Base-by-base conservation (phyloP, 768 basidiomycete species). In the Naematelia encephala region DNA sequence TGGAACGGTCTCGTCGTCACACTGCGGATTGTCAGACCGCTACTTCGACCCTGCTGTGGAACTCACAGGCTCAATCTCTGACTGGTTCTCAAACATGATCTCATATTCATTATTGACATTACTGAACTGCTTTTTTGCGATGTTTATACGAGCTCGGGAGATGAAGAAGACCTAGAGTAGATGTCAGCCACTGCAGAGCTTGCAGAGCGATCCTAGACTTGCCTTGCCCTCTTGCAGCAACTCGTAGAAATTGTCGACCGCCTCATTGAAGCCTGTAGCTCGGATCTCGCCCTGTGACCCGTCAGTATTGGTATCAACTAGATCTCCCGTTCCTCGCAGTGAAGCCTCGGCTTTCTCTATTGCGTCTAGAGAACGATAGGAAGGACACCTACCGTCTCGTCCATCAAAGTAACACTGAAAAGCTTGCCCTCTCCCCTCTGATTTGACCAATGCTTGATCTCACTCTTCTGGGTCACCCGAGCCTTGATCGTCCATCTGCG, bases 41-140 rank as follows among this genome's bases (percentile, higher is more conserved):
- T 23, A 26, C 5, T 23, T 12, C n/a, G 47, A 4, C 23, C 28
- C 5, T 26, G 52, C 16, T 34, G 55, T 28, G n/a, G 55, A 48
- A 56, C 82, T 44, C 57, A 90, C 79, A 81, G 91, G 89, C 73
- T 90, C 87, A 21, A 98, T 81, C 60, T 89, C 88, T 0, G 91
- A 91, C 57, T 84, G 82, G 61, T 83, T 84, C 63, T 92, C 90
- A n/a, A 99, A 81, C 51, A 80, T 82, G 63, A 99, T 84, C 75
- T 98, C 93, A 69, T 97, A 98, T 72, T 98, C 93, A 72, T 93
- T 96, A 62, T 82, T 79, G 51, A 94, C 78, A 71, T 89, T 91
- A 29, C 84, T 88, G 77, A 94, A 99, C 78, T 96, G 93, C 79
- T 92, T 97, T 81, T 96, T 98, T 28, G 93, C 94, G 13, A 97